phyloP scores from a whole-genome alignment of 257 asterid species.

The Thymus mandschuricus region DNA sequence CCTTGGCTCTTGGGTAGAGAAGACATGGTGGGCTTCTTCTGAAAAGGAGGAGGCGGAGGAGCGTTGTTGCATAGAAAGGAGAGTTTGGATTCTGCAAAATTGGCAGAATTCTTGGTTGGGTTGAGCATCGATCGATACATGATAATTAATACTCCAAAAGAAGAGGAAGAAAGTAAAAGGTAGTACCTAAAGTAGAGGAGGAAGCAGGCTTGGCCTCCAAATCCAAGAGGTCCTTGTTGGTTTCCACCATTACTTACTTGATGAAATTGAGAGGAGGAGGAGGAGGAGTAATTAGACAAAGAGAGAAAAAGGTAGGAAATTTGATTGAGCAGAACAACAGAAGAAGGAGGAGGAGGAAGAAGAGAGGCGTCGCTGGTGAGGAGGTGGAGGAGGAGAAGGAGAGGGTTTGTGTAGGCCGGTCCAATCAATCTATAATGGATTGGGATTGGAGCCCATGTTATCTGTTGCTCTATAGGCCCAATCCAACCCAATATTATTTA shows the following conservation, averaged over 20 bases:
- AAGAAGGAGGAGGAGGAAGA: too few relatives aligned
- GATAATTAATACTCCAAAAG: too few relatives aligned
- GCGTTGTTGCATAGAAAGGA: constrained; percentile 44
- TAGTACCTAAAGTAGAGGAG: constrained; percentile 38
- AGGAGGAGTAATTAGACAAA: too few relatives aligned
- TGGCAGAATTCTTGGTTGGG: too few relatives aligned
- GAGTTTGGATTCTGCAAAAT: constrained; percentile 64
- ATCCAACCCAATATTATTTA: too few relatives aligned
- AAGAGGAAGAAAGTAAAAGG: neutral
- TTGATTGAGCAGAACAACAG: neutral
- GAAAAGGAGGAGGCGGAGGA: constrained; percentile 28
- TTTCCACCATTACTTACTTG: constrained; percentile 34
- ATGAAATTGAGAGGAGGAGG: too few relatives aligned
- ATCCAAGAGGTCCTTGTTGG: constrained; percentile 54
- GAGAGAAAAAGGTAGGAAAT: too few relatives aligned
- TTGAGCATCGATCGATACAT: neutral
- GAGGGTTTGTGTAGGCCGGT: too few relatives aligned
- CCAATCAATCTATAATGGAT: too few relatives aligned
- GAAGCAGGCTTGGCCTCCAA: constrained; percentile 49
- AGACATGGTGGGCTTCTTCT: constrained; percentile 52
- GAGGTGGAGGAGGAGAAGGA: neutral
- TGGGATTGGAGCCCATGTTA: too few relatives aligned
- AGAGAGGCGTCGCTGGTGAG: too few relatives aligned
- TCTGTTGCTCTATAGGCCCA: too few relatives aligned
- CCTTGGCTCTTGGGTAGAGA: constrained; percentile 68